Base-by-base conservation (phyloP, 108 stramenopile genomes). In the Aurantiochytrium sp. region DNA sequence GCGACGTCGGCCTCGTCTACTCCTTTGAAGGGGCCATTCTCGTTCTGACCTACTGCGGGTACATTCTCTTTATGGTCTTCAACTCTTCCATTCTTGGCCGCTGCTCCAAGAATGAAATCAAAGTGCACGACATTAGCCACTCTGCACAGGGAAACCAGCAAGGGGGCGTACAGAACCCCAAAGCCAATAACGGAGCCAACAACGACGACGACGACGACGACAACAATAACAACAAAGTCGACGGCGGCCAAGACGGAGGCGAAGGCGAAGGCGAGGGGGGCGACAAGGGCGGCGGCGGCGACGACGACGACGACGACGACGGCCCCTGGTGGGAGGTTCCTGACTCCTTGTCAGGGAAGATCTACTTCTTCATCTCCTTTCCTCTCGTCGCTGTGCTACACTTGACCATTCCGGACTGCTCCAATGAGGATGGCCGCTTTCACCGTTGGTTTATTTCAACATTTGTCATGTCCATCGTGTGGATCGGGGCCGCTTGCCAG, bases 31-130 rank as follows among this genome's bases (percentile, higher is more conserved):
- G 91, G 5, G 25, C 58, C 19, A 16, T 91, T 28, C 87, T 89
- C 23, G 88, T 93, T 58, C 16, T 64, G 42, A 18, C 83, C 21
- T 93, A 93, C 91, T 4, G 69, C 21, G 55, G 76, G 18, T 93
- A 93, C 89, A 69, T 90, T 28, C 53, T 59, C 14, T 51, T 93
- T 18, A 92, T 93, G 91, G 5, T 23, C 28, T 64, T 59, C 76
- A 93, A 92, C 89, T 72, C 25, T 29, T 4, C 19, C 43, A 44
- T 92, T 35, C 47, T 89, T 4, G 23, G 23, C 45, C 45, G n/a
- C 49, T 83, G 76, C 76, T 83, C 76, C 76, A 83, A 83, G 49
- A 53, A 53, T 23, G 76, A 28, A 12, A 83, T 83, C 76, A 83
- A 53, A 45, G 76, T 83, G 19, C 28, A 83, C 51, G 76, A 83